Evolutionary conservation across 805 yeast genomes (phyloP), one percentile per base, ranked within the genome.

Genomic region (Candida yuanshanica): DNA sequence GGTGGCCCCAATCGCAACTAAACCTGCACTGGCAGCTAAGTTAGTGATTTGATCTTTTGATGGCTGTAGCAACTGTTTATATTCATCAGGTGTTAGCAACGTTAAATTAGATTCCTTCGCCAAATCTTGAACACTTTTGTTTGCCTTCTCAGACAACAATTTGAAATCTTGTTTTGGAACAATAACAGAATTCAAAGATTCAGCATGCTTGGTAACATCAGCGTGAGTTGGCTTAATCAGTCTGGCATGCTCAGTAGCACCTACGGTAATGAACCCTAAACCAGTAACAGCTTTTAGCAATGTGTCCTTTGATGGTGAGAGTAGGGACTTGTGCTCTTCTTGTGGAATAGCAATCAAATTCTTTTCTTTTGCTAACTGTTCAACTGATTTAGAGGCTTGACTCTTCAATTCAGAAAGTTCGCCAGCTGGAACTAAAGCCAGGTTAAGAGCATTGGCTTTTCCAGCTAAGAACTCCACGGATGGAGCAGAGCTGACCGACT

Each of bases 281-380:
- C 38, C 44, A 16, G 47, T 20, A 21, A 44, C 40, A 5, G 29
- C 21, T 3, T 41, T 42, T 7, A 41, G 23, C 4, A 51, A 20
- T 2, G 33, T 21, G 6, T 43, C 48, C 22, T 35, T 42, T 1
- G 56, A 43, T 26, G 58, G 59, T 14, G 38, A 35, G 14, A 37
- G 11, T 21, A 53, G 27, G 6, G 47, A 12, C 13, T 49, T 43
- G 33, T 44, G 42, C 17, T 48, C 57, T 2, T 41, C 42, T n/a
- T 43, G 33, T 3, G 56, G 18, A 22, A 55, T 21, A 9, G 50
- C 27, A 20, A 52, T 45, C 32, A 41, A 35, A 13, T 33, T 36
- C 8, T 37, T 38, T 22, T 44, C 50, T 10, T 32, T 20, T 4
- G 50, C 50, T 5, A 44, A 20, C 8, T 32, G 40, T 9, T 38